These are phyloP conservation scores for Eremochloa ophiuroides DNA, from an alignment of 176 grass and related monocot species.

Conservation along the genomic window DNA sequence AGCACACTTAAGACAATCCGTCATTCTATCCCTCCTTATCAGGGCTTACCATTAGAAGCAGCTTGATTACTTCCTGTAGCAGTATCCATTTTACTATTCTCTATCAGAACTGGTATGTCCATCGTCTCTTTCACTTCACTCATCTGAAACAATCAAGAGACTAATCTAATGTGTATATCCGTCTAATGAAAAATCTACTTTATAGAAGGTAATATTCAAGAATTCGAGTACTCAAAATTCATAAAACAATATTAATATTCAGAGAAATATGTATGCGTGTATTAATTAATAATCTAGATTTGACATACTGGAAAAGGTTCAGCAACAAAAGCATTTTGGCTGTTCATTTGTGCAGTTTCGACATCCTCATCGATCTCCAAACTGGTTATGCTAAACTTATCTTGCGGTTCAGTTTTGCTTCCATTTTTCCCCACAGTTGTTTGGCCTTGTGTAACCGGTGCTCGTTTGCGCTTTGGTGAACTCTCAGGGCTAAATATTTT, in stretches of 20 bases:
- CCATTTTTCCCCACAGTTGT: constrained; percentile 39
- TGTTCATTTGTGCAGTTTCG: constrained; percentile 20
- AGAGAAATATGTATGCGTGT: constrained; percentile 9
- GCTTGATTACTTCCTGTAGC: constrained; percentile 45
- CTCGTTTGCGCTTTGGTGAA: constrained; percentile 66
- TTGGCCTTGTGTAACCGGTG: constrained; percentile 35
- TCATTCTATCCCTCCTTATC: neutral
- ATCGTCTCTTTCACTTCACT: constrained; percentile 35
- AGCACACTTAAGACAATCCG: neutral
- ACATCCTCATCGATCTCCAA: constrained; percentile 33
- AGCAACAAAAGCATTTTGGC: constrained; percentile 26
- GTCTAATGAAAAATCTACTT: constrained; percentile 1
- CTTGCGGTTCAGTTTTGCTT: constrained; percentile 42
- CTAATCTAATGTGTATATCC: constrained; percentile 7
- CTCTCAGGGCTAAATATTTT: constrained; percentile 72
- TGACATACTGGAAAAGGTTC: constrained; percentile 41
- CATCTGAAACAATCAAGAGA: constrained; percentile 44
- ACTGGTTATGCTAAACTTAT: constrained; percentile 44
- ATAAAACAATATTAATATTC: neutral
- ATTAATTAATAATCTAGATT: constrained; percentile 14
- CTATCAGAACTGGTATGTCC: constrained; percentile 23
- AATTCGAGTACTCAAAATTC: neutral
- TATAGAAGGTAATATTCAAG: neutral
- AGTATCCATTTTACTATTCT: constrained; percentile 30
- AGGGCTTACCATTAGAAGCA: constrained; percentile 35